Conservation (phyloP, 2,329 filamentous ascomycete genomes). For the Juglanconis oblonga region DNA sequence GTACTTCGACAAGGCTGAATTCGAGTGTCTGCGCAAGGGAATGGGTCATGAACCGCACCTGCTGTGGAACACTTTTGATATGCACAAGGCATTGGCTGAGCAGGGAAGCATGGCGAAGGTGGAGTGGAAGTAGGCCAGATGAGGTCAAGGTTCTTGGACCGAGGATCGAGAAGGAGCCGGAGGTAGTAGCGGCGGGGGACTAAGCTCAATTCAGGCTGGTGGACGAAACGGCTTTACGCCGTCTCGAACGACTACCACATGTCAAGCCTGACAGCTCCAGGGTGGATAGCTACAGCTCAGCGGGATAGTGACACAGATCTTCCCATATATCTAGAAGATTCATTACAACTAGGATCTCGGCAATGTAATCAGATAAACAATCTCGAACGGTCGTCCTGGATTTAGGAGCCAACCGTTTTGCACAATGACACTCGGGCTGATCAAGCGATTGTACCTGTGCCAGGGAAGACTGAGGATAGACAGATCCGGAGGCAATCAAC, state of each 20-base stretch:
- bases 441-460: too few species aligned
- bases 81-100: constrained; percentile 80
- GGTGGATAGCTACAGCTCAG: neutral
- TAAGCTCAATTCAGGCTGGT: constrained; percentile 2
- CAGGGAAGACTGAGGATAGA: too few species aligned
- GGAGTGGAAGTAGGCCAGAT: constrained; percentile 50
- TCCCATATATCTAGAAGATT: neutral
- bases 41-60: constrained; percentile 89
- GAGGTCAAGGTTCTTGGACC: neutral
- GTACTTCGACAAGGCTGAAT: constrained; percentile 84
- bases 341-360: neutral
- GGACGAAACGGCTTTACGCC: neutral
- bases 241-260: neutral
- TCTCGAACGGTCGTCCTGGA: too few species aligned
- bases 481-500: neutral
- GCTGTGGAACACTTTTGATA: constrained; percentile 81
- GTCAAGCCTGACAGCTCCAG: neutral
- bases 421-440: neutral
- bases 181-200: neutral
- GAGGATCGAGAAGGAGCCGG: neutral
- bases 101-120: constrained; percentile 86
- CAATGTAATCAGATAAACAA: neutral
- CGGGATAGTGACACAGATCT: neutral
- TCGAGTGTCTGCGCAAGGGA: constrained; percentile 79
- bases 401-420: too few species aligned